phyloP scores from a whole-genome alignment of 2,329 filamentous ascomycete genomes.

The Sclerotinia spermophila region DNA sequence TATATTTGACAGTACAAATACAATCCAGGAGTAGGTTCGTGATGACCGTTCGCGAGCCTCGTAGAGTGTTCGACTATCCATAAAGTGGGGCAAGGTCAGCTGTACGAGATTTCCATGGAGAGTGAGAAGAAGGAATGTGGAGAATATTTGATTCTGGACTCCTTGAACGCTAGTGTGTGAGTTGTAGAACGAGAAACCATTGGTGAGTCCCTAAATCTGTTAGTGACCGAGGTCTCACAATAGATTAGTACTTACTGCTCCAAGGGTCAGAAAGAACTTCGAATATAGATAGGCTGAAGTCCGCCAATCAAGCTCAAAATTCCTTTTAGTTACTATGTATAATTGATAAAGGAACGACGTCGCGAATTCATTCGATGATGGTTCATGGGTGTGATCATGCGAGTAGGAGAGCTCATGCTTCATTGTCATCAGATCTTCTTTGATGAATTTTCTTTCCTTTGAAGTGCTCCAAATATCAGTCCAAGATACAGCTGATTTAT shows the following conservation, averaged over 20 bases:
- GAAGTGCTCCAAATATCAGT: slow-evolving; percentile 52
- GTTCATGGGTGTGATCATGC: background rate
- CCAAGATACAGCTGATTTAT: slow-evolving; percentile 56
- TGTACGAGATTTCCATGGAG: slow-evolving; percentile 44
- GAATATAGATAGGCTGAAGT: slow-evolving; percentile 51
- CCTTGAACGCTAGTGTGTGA: background rate
- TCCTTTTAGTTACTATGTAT: slow-evolving; percentile 50
- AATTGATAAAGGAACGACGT: slow-evolving; percentile 56
- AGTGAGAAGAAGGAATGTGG: slow-evolving; percentile 48
- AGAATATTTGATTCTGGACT: slow-evolving; percentile 59
- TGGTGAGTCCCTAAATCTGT: background rate
- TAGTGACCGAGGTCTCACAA: background rate
- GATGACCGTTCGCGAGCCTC: slow-evolving; percentile 7
- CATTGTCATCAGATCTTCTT: background rate
- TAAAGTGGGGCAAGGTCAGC: slow-evolving; percentile 65
- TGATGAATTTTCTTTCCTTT: slow-evolving; percentile 52
- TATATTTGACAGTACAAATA: slow-evolving; percentile 42
- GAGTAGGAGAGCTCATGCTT: slow-evolving; percentile 21
- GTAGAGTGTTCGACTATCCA: background rate
- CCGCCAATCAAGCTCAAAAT: slow-evolving; percentile 61
- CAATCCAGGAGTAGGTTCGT: slow-evolving; percentile 32
- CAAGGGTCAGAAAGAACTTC: slow-evolving; percentile 19
- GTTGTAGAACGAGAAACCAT: background rate
- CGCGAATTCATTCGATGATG: slow-evolving; percentile 50
- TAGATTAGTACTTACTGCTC: background rate